Conservation (phyloP, 2,329 filamentous ascomycete genomes). For the Pseudonectria buxi region DNA sequence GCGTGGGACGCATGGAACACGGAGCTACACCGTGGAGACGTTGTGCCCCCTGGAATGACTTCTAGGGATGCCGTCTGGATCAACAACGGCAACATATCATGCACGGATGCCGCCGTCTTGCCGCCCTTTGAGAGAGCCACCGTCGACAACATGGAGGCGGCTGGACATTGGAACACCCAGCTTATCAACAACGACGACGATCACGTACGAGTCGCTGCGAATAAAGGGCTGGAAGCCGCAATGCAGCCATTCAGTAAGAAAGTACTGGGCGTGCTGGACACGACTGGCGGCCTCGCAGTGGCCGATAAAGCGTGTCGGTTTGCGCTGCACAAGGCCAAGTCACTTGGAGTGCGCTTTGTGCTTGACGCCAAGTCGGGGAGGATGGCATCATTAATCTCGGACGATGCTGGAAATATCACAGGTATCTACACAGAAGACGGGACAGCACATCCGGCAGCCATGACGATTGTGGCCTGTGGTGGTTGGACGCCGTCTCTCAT, state of each 20-base stretch:
- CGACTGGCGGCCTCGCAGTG: conserved; percentile 36
- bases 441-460: conserved; percentile 20
- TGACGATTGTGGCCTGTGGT: conserved; percentile 34
- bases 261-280: conserved; percentile 36
- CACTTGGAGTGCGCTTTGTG: conserved; percentile 34
- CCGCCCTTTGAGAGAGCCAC: conserved; percentile 29
- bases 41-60: conserved; percentile 29
- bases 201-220: conserved; percentile 21
- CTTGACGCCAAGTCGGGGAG: conserved; percentile 26
- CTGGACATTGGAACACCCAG: conserved; percentile 27
- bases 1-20: conserved; percentile 39
- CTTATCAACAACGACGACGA: conserved; percentile 23
- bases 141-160: conserved; percentile 27
- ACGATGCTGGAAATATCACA: conserved; percentile 13
- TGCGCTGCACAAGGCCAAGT: conserved; percentile 35
- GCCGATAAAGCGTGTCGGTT: conserved; percentile 41
- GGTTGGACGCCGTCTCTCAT: too few species aligned
- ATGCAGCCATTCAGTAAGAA: conserved; percentile 34
- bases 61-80: conserved; percentile 28
- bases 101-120: conserved; percentile 14
- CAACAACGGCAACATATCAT: conserved; percentile 28
- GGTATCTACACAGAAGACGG: conserved; percentile 35
- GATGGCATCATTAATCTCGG: conserved; percentile 22
- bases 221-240: conserved; percentile 22
- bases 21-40: conserved; percentile 23